These are phyloP conservation scores for Kuraishia cidri DNA, from an alignment of 805 yeast genomes.

Conservation along the genomic window DNA sequence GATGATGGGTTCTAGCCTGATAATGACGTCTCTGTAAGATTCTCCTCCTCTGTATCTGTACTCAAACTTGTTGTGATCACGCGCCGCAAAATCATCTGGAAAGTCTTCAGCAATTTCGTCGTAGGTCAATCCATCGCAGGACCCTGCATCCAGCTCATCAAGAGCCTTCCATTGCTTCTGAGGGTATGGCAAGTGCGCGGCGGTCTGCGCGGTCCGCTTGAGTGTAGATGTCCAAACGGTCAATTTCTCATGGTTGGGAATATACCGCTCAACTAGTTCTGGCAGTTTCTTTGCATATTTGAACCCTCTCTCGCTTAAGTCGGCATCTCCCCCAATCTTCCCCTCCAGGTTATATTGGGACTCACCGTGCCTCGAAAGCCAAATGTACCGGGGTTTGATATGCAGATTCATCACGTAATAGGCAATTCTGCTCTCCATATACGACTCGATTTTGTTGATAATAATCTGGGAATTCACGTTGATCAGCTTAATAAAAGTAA, in stretches of 20 bases:
- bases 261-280: slow-evolving; percentile 56
- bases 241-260: slow-evolving; percentile 53
- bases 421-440: slow-evolving; percentile 86
- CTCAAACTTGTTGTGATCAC: slow-evolving; percentile 94
- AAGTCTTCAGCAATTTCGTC: slow-evolving; percentile 78
- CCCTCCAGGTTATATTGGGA: slow-evolving; percentile 88
- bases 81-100: slow-evolving; percentile 92
- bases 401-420: slow-evolving; percentile 95
- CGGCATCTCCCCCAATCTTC: slow-evolving; percentile 92
- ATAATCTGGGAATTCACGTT: slow-evolving; percentile 86
- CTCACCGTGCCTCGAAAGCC: slow-evolving; percentile 96
- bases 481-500: slow-evolving; percentile 81
- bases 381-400: slow-evolving; percentile 84
- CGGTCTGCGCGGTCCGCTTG: slow-evolving; percentile 87
- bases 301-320: slow-evolving; percentile 75
- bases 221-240: slow-evolving; percentile 96
- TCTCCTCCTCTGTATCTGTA: slow-evolving; percentile 97
- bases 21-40: slow-evolving; percentile 90
- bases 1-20: slow-evolving; percentile 91
- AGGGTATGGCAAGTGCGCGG: slow-evolving; percentile 70
- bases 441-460: slow-evolving; percentile 79
- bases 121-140: slow-evolving; percentile 94
- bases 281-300: slow-evolving; percentile 79
- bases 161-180: slow-evolving; percentile 93
- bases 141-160: slow-evolving; percentile 96